Conservation (phyloP, 176 grass and related monocot genomes). For the Oropetium thomaeum region DNA sequence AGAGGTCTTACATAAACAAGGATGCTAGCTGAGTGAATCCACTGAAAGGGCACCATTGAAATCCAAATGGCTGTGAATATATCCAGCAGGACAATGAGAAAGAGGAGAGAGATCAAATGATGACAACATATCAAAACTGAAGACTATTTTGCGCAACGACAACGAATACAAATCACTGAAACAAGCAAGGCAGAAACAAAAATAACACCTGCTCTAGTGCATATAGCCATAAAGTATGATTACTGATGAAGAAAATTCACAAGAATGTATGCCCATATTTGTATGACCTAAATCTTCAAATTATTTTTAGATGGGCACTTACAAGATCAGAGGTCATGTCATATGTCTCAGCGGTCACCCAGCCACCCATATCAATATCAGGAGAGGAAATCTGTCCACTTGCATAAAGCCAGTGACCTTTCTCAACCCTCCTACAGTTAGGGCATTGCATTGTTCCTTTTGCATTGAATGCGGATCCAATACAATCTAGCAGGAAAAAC, state of each 20-base stretch:
- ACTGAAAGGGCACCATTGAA: conserved; percentile 91
- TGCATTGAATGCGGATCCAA: conserved; percentile 98
- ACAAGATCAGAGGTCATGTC: conserved; percentile 78
- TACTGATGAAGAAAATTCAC: conserved; percentile 11
- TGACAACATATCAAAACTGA: conserved; percentile 17
- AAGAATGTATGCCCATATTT: not conserved
- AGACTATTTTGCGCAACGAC: conserved; percentile 21
- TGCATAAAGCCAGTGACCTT: conserved; percentile 83
- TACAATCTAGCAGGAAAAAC: conserved; percentile 71
- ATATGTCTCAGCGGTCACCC: conserved; percentile 71
- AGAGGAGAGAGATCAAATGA: conserved; percentile 24
- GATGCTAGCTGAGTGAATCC: conserved; percentile 91
- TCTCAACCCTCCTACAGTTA: conserved; percentile 88
- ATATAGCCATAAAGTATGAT: not conserved
- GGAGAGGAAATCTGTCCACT: conserved; percentile 56
- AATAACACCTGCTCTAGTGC: not conserved
- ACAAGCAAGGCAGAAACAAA: not conserved
- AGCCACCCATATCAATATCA: conserved; percentile 78
- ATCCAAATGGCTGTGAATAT: conserved; percentile 84
- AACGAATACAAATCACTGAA: conserved; percentile 12
- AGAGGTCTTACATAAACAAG: conserved; percentile 84
- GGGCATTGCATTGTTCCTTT: conserved; percentile 94
- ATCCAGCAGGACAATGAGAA: conserved; percentile 32
- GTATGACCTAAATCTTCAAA: conserved; percentile 16
- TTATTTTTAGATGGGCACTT: conserved; percentile 33